Evolutionary conservation across 768 basidiomycete species (phyloP).

Genomic region (Erythrobasidium yunnanense): DNA sequence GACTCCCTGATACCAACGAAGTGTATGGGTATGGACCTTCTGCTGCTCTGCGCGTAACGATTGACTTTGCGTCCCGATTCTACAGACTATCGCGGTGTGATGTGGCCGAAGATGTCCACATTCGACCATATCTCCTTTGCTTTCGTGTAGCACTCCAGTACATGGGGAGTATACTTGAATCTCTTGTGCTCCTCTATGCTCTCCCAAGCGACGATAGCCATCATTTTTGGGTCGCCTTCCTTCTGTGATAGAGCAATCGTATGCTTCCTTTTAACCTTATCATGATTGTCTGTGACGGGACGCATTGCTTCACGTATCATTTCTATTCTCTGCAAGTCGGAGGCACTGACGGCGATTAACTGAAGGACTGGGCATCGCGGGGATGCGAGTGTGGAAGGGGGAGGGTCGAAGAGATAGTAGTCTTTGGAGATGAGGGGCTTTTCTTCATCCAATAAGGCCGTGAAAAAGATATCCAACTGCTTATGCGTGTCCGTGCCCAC

Average conservation of each 20-base stretch:
- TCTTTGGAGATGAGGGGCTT: neutral
- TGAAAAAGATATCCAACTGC: neutral
- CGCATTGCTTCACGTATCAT: neutral
- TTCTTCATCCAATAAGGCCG: neutral
- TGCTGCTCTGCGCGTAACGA: too few species aligned
- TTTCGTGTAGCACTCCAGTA: neutral
- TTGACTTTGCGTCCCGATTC: too few species aligned
- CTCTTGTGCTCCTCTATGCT: constrained; percentile 2
- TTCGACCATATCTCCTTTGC: neutral
- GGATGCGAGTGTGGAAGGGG: neutral
- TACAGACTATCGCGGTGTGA: constrained; percentile 3
- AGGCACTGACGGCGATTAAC: constrained; percentile 1
- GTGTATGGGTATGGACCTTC: too few species aligned
- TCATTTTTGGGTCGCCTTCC: neutral
- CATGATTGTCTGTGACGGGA: neutral
- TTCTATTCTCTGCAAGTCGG: neutral
- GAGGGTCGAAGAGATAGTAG: neutral
- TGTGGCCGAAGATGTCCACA: constrained; percentile 16
- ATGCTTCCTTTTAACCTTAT: neutral
- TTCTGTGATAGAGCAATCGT: neutral
- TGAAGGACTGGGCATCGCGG: neutral
- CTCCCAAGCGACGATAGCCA: constrained; percentile 16
- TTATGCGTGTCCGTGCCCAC: neutral
- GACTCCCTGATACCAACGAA: too few species aligned
- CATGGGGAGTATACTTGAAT: constrained; percentile 1